Evolutionary conservation across 1,284 basidiomycete species (phyloP).

Genomic region (Boletellus deceptivus): DNA sequence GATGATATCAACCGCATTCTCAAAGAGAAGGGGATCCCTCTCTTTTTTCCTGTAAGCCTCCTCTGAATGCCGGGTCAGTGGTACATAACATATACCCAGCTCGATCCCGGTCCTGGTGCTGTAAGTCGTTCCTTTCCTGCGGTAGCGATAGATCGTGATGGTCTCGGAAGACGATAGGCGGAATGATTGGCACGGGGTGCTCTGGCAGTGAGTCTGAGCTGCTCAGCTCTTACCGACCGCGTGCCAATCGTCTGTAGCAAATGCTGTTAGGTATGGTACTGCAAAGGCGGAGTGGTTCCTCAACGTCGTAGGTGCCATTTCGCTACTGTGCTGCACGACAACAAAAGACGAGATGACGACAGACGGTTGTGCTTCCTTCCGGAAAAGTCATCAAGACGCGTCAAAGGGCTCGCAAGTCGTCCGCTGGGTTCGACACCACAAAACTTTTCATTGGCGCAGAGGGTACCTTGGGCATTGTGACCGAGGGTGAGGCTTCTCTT

Average conservation of each 20-base stretch:
- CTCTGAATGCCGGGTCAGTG: background rate
- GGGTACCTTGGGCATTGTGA: conserved; percentile 79
- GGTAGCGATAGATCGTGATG: conserved; percentile 8
- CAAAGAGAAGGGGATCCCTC: conserved; percentile 61
- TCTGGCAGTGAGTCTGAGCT: conserved; percentile 46
- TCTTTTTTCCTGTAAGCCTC: conserved; percentile 67
- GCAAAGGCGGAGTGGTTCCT: conserved; percentile 73
- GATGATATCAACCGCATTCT: conserved; percentile 83
- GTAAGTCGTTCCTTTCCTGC: conserved; percentile 31
- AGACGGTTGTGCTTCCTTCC: conserved; percentile 77
- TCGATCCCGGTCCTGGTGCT: conserved; percentile 54
- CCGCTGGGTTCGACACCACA: conserved; percentile 75
- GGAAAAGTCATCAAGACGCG: conserved; percentile 83
- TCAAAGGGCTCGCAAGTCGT: conserved; percentile 67
- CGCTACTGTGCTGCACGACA: background rate
- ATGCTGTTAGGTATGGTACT: conserved; percentile 81
- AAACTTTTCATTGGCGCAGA: conserved; percentile 84
- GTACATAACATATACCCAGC: conserved; percentile 28
- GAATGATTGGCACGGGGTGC: conserved; percentile 57
- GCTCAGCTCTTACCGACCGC: background rate
- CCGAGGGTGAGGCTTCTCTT: conserved; percentile 50
- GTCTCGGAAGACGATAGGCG: conserved; percentile 47
- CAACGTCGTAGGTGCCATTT: conserved; percentile 47
- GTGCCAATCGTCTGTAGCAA: conserved; percentile 44
- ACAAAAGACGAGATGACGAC: background rate